phyloP scores from a whole-genome alignment of 345 rosid species.

The Reutealis trisperma region DNA sequence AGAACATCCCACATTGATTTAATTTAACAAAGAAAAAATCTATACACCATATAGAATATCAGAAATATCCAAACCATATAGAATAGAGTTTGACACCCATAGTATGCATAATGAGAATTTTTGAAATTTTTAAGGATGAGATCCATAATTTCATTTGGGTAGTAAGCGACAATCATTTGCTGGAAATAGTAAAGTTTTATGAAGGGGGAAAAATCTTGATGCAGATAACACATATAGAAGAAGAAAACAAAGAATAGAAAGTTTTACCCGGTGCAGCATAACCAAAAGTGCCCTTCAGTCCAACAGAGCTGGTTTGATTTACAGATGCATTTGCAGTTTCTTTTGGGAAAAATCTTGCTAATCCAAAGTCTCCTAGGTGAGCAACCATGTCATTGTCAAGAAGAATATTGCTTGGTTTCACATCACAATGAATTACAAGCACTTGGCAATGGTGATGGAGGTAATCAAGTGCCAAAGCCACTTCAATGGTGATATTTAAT shows the following conservation, averaged over 20 bases:
- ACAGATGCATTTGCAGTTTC: not conserved
- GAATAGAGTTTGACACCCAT: not conserved
- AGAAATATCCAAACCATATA: too few relatives aligned
- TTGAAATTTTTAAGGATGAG: not conserved
- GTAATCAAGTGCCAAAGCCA: constrained; percentile 25
- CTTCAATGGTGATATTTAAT: constrained; percentile 19
- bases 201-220: not conserved
- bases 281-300: constrained; percentile 43
- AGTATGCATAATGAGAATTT: not conserved
- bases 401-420: constrained; percentile 27
- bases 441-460: constrained; percentile 23
- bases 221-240: not conserved
- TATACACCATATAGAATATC: too few relatives aligned
- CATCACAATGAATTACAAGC: constrained; percentile 24
- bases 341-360: constrained; percentile 17
- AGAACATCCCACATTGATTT: too few relatives aligned
- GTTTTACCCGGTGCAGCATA: constrained; percentile 45
- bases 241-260: not conserved
- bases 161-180: not conserved
- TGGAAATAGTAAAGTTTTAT: not conserved
- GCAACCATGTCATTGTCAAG: constrained; percentile 24
- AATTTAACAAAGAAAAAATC: too few relatives aligned
- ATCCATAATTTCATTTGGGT: not conserved
- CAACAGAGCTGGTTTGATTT: constrained; percentile 33
- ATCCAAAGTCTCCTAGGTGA: constrained; percentile 24